phyloP scores from a whole-genome alignment of 352 stramenopile genomes.

The Aphanomyces euteiches region DNA sequence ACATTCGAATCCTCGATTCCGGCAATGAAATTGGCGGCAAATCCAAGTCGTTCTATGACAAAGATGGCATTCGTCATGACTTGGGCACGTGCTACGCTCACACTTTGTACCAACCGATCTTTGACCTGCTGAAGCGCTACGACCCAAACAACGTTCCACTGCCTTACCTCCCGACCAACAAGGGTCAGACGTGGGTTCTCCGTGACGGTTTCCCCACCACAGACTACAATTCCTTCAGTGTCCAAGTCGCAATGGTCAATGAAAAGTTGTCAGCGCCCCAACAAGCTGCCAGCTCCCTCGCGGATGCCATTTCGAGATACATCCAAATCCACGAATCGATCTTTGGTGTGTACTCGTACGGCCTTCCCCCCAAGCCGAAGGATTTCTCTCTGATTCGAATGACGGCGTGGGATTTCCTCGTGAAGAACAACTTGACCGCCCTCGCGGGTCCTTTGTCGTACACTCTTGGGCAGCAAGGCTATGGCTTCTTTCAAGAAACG shows the following conservation, averaged over 20 bases:
- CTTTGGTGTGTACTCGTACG: background rate
- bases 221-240: background rate
- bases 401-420: background rate
- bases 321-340: background rate
- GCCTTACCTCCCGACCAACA: background rate
- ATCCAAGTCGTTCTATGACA: background rate
- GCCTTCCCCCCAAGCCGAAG: background rate
- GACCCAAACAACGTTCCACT: background rate
- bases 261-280: background rate
- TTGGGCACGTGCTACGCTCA: background rate
- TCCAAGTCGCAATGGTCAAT: background rate
- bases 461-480: background rate
- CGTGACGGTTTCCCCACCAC: background rate
- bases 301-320: background rate
- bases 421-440: background rate
- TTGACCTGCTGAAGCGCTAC: constrained; percentile 6
- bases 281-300: background rate
- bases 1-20: constrained; percentile 28
- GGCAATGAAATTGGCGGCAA: background rate
- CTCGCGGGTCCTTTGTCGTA: background rate
- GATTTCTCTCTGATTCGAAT: background rate
- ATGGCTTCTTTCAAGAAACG: background rate
- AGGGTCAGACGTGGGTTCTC: background rate
- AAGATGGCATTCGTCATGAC: background rate
- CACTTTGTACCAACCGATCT: background rate